Base-by-base conservation (phyloP, 176 grass and related monocot genomes). In the Bonia amplexicaulis region DNA sequence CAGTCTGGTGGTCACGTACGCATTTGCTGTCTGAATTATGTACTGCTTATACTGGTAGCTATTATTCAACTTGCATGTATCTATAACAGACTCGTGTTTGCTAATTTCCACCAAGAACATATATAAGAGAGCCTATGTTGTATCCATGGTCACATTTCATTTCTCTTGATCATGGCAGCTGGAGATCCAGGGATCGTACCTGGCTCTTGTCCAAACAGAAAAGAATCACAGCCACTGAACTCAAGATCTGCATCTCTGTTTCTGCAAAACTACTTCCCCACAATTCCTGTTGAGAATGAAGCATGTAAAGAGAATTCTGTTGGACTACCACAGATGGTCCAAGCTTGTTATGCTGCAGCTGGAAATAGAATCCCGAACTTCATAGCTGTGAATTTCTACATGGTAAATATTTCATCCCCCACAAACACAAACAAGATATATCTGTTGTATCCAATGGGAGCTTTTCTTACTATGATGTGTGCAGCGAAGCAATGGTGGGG, bases 341-440 rank as follows among this genome's bases (percentile, higher is more conserved):
- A 95, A 78, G 59, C 90, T 47, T 98, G 96, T 78, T 98, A 94
- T 90, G 86, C 82, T 82, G 93, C 90, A 74, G 89, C 96, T 73
- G 96, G 91, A 78, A 98, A 92, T 87, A 90, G 87, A 87, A 91
- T 94, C 86, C 96, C 96, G 0, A 98, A 95, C 84, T 98, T 91
- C 59, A 60, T 98, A 80, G 89, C 96, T 84, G 88, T 98, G 58
- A 96, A 98, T 71, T 98, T 95, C 74, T 98, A 98, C 88, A 98
- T 98, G 96, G 96, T 80, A 80, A 59, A 73, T 73, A 84, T 66
- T 64, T 42, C 42, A 61, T 72, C 31, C 9, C 17, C 17, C 26
- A 37, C 22, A 67, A n/a, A 42, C 60, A 68, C 58, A 39, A 19
- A 72, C 45, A 39, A 71, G 5, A 25, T 41, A n/a, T 48, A 6